Conservation (phyloP, 495 filamentous ascomycete genomes). For the Pyrenula aspistea region DNA sequence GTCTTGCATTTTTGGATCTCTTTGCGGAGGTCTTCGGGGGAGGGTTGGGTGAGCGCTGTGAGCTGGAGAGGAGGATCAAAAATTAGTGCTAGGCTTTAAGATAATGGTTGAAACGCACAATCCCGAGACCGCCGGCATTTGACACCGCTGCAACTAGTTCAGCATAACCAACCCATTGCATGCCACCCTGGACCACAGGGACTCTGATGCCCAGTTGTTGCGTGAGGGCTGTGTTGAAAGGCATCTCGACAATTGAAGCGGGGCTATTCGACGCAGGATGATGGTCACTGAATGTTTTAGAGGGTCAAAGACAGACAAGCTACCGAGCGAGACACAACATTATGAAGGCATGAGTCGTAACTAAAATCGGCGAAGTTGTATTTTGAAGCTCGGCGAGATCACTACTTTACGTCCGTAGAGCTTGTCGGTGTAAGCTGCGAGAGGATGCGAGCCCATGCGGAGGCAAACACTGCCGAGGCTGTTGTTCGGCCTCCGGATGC, state of each 20-base stretch:
- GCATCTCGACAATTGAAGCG: slow-evolving; percentile 42
- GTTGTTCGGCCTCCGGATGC: too few species aligned
- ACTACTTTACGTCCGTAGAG: neutral
- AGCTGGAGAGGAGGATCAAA: slow-evolving; percentile 29
- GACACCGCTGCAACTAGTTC: slow-evolving; percentile 88
- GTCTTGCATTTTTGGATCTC: slow-evolving; percentile 80
- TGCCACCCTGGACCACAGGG: slow-evolving; percentile 94
- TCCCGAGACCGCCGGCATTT: slow-evolving; percentile 89
- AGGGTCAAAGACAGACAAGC: neutral
- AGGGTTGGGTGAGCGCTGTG: slow-evolving; percentile 90
- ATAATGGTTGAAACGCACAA: slow-evolving; percentile 30
- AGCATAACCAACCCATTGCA: slow-evolving; percentile 86
- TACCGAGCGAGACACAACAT: neutral
- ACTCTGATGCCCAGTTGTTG: slow-evolving; percentile 82
- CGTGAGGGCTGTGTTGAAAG: slow-evolving; percentile 85
- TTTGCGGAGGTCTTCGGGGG: slow-evolving; percentile 81
- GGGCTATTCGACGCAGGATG: neutral
- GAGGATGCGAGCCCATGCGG: too few species aligned
- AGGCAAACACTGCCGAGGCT: too few species aligned
- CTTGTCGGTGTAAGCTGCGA: neutral
- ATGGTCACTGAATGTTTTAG: too few species aligned
- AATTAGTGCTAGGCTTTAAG: too few species aligned
- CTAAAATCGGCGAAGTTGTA: neutral
- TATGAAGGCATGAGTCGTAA: neutral
- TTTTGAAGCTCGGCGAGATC: neutral